phyloP scores from a whole-genome alignment of 345 rosid genomes.

The Mangifera indica region DNA sequence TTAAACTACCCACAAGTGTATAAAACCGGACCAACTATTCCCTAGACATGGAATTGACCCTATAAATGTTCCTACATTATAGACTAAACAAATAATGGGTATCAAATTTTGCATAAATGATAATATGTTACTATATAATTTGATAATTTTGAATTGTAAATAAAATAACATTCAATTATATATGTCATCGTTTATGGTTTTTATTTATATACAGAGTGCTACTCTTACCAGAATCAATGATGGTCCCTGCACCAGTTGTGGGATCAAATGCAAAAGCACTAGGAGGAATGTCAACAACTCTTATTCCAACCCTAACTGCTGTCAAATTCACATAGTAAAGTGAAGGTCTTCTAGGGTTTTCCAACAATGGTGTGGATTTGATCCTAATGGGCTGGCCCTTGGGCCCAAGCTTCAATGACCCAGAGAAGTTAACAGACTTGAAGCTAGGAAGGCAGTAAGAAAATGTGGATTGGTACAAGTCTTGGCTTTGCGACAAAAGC shows the following conservation, averaged over 20 bases:
- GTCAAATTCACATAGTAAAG: conserved; percentile 83
- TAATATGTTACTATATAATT: no score
- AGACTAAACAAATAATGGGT: neutral
- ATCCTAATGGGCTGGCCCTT: conserved; percentile 65
- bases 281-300: conserved; percentile 64
- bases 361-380: conserved; percentile 76
- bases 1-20: neutral
- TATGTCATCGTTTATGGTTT: no score
- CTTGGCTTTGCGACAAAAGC: conserved; percentile 68
- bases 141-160: no score
- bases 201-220: no score
- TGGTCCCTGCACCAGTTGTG: conserved; percentile 80
- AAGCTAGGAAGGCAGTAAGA: conserved; percentile 90
- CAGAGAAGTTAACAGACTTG: conserved; percentile 71
- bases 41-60: neutral
- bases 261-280: conserved; percentile 67
- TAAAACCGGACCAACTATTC: neutral
- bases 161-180: no score
- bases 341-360: conserved; percentile 76
- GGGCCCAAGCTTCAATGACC: conserved; percentile 85
- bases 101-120: no score
- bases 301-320: conserved; percentile 71
- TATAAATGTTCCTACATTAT: neutral
- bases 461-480: conserved; percentile 67
- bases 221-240: conserved; percentile 89